Percentiles rank a stretch among this genome's conserved stretches.
Evolutionary conservation across 2,329 filamentous ascomycete species (phyloP).

Genomic region (Sphaerostilbella broomeana): DNA sequence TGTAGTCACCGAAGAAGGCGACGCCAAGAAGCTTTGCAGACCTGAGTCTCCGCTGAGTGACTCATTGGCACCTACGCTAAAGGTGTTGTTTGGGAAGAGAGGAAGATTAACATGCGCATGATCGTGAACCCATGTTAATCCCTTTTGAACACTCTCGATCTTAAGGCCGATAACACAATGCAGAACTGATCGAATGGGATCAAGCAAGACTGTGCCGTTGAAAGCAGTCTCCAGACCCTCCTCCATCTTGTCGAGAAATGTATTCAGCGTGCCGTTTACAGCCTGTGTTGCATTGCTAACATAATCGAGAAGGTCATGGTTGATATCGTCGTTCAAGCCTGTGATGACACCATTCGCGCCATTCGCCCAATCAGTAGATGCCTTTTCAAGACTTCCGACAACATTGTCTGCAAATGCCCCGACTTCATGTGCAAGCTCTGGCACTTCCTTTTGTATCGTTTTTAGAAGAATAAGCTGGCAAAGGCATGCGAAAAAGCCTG

Average conservation of each 20-base stretch:
- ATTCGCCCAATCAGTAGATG: conserved; percentile 69
- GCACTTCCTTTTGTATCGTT: conserved; percentile 67
- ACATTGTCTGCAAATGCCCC: conserved; percentile 74
- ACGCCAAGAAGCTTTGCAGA: conserved; percentile 67
- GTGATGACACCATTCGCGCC: conserved; percentile 68
- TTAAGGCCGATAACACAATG: conserved; percentile 86
- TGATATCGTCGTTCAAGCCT: conserved; percentile 69
- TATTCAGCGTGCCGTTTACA: conserved; percentile 78
- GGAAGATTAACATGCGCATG: conserved; percentile 80
- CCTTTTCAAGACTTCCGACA: conserved; percentile 62
- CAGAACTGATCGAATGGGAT: conserved; percentile 71
- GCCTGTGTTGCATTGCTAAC: conserved; percentile 77
- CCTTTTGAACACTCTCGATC: conserved; percentile 75
- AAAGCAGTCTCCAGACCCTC: conserved; percentile 70
- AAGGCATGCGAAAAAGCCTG: conserved; percentile 74
- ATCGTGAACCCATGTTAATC: conserved; percentile 88
- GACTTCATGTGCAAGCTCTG: conserved; percentile 66
- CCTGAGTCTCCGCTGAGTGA: conserved; percentile 52
- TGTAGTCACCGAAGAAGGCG: conserved; percentile 63
- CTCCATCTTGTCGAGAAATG: conserved; percentile 72
- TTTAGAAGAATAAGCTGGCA: conserved; percentile 76
- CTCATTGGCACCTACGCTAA: conserved; percentile 68
- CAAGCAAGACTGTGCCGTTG: conserved; percentile 71
- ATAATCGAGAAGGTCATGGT: conserved; percentile 78
- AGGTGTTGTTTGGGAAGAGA: conserved; percentile 68